Evolutionary conservation across 352 stramenopile species (phyloP), one percentile per base, ranked within the genome.

Genomic region (Phytopythium helicoides): DNA sequence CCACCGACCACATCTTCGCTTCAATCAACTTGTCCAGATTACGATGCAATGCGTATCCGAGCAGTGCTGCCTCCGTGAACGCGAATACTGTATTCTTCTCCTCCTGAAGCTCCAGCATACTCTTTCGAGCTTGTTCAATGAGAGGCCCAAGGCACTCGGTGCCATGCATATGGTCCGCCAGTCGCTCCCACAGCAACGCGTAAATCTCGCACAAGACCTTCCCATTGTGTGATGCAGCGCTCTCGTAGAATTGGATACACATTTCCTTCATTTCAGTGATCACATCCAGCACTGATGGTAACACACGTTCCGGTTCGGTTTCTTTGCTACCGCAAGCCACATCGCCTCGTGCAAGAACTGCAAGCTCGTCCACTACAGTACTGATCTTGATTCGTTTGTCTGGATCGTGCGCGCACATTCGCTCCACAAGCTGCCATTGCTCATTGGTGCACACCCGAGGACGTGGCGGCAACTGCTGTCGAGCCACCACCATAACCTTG

Each of bases 371-470:
- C 37, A 62, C 48, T 12, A 63, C 54, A 12, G 21, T 51, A 11
- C 7, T 42, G 37, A 36, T 39, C 18, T 7, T 56, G 15, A 37
- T 4, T 39, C 26, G 58, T 33, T 28, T 21, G 21, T 12, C 45
- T 14, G 28, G 56, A 35, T 25, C 41, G 23, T 26, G 23, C 4
- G 1, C 34, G n/a, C 55, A 68, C 60, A 68, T 64, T 23, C 42
- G 39, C 7, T 42, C 18, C 10, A 68, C 54, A 16, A 64, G 18
- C 16, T 58, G 38, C 33, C 54, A 58, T 23, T 36, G 36, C 25
- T 19, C 31, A 23, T 47, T 31, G 9, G 15, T 40, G 12, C 19
- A 46, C 8, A 45, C 23, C 14, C 12, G 16, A 12, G 46, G 54
- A 21, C 21, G 18, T 18, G 9, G 16, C 10, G 37, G 53, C 7